Conservation (phyloP, 345 rosid genomes). For the Heritiera fomes region DNA sequence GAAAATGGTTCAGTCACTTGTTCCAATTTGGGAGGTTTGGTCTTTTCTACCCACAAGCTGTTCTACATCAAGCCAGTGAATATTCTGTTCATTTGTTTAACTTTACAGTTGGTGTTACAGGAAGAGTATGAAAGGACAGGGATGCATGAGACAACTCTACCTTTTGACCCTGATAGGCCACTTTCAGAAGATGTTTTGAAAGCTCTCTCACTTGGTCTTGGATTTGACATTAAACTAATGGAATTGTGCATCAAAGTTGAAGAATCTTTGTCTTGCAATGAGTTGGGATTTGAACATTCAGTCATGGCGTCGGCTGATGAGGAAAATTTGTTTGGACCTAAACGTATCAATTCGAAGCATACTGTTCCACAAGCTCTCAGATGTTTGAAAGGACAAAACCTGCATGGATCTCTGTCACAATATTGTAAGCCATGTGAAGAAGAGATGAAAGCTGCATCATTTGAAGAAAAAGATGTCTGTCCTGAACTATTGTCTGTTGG, state of each 20-base stretch:
- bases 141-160: slow-evolving; percentile 46
- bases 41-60: slow-evolving; percentile 20
- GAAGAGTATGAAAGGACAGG: slow-evolving; percentile 89
- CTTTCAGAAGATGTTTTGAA: slow-evolving; percentile 64
- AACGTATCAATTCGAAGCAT: slow-evolving; percentile 35
- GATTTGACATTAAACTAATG: slow-evolving; percentile 46
- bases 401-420: slow-evolving; percentile 31
- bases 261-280: slow-evolving; percentile 30
- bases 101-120: slow-evolving; percentile 39
- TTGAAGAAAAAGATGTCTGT: slow-evolving; percentile 26
- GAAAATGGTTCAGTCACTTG: slow-evolving; percentile 92
- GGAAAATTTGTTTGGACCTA: slow-evolving; percentile 35
- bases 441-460: slow-evolving; percentile 26
- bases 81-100: slow-evolving; percentile 27
- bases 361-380: slow-evolving; percentile 29
- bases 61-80: background rate
- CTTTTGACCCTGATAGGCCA: slow-evolving; percentile 76
- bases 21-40: slow-evolving; percentile 97
- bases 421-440: slow-evolving; percentile 25
- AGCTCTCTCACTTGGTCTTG: slow-evolving; percentile 53
- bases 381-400: slow-evolving; percentile 29
- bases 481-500: slow-evolving; percentile 17
- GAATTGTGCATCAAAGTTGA: slow-evolving; percentile 43
- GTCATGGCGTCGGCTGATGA: slow-evolving; percentile 26
- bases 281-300: slow-evolving; percentile 33